These are phyloP conservation scores for Byssoonygena ceratinophila DNA, from an alignment of 2,329 filamentous ascomycete genomes.

Conservation along the genomic window DNA sequence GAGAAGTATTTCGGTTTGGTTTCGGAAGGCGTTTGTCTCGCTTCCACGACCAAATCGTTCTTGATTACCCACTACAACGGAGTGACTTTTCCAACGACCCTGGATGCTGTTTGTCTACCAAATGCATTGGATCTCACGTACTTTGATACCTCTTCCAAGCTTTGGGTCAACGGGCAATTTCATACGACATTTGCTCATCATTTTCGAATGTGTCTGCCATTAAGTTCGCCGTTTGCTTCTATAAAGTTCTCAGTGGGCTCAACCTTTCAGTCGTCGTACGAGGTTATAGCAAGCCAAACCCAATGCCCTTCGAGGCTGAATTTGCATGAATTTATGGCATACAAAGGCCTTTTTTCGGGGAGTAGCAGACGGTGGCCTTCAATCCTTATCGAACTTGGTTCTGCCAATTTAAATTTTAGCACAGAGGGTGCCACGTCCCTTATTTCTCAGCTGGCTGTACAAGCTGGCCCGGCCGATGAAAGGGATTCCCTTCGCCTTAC, in stretches of 20 bases:
- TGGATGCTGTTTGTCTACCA: slow-evolving; percentile 37
- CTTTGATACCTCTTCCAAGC: slow-evolving; percentile 33
- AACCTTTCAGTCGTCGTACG: slow-evolving; percentile 42
- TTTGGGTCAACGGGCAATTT: slow-evolving; percentile 32
- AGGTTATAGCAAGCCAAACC: slow-evolving; percentile 37
- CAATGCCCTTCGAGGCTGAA: slow-evolving; percentile 40
- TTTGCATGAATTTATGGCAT: slow-evolving; percentile 42
- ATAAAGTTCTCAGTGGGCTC: slow-evolving; percentile 27
- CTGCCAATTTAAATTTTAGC: slow-evolving; percentile 51
- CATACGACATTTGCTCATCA: slow-evolving; percentile 39
- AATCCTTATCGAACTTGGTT: slow-evolving; percentile 42
- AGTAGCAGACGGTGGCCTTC: slow-evolving; percentile 39
- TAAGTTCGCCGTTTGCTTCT: slow-evolving; percentile 28
- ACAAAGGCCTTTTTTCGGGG: slow-evolving; percentile 38
- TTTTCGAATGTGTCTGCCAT: slow-evolving; percentile 33
- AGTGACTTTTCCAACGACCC: slow-evolving; percentile 33
- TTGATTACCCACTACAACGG: slow-evolving; percentile 41
- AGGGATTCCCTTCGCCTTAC: slow-evolving; percentile 34
- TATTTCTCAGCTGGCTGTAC: slow-evolving; percentile 43
- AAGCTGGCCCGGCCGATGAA: slow-evolving; percentile 43
- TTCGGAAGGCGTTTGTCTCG: slow-evolving; percentile 28
- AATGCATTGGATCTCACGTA: slow-evolving; percentile 42
- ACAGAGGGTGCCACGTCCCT: slow-evolving; percentile 42
- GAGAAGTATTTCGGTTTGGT: slow-evolving; percentile 17
- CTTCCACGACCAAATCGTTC: slow-evolving; percentile 40